Evolutionary conservation across 148 eudicot species (phyloP).

Genomic region (Euryodendron excelsum): DNA sequence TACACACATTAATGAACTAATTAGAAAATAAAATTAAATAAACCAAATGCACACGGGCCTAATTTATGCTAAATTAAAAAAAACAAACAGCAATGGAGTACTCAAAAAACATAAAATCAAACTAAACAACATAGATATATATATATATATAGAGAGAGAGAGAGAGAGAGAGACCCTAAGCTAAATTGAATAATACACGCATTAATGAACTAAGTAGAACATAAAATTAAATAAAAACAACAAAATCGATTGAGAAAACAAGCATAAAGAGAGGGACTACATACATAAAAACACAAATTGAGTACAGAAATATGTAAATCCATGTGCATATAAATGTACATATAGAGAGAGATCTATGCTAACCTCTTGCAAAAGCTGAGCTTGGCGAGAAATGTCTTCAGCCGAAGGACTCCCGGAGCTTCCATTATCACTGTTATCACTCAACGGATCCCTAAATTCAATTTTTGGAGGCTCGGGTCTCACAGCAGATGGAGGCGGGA

Average conservation of each 20-base stretch:
- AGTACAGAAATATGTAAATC: background rate
- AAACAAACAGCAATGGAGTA: no score
- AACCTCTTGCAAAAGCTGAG: constrained; percentile 88
- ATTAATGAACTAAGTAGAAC: background rate
- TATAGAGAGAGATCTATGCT: background rate
- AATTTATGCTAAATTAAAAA: background rate
- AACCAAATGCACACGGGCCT: background rate
- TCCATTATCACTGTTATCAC: constrained; percentile 30
- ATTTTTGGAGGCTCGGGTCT: constrained; percentile 35
- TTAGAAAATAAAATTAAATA: background rate
- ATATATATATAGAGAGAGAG: no score
- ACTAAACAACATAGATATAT: no score
- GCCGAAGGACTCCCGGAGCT: constrained; percentile 33
- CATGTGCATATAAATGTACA: background rate
- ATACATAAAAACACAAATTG: background rate
- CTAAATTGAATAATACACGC: background rate
- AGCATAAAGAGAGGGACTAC: background rate
- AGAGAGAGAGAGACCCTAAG: background rate
- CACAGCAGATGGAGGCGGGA: constrained; percentile 29
- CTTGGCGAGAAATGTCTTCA: constrained; percentile 67
- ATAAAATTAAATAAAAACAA: background rate
- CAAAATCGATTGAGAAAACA: background rate
- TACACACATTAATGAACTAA: no score
- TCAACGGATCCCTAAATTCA: constrained; percentile 44
- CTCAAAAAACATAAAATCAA: no score